Base-by-base conservation (phyloP, 1,139 yeast genomes). In the Pichia sp. region DNA sequence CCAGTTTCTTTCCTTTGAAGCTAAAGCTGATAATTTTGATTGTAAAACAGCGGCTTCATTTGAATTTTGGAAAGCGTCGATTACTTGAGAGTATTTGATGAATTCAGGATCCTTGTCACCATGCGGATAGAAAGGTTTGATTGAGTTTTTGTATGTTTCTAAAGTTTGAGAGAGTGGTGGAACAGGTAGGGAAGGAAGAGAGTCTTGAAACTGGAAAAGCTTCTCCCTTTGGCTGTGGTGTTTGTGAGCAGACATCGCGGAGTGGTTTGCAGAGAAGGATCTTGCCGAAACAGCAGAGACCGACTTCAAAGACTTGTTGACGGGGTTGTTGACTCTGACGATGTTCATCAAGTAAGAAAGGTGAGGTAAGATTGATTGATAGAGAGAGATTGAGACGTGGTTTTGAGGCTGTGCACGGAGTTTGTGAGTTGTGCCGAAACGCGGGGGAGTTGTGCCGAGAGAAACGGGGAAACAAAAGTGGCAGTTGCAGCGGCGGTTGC, bases 131-230 rank as follows among this genome's bases (percentile, higher is more conserved):
- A 70, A 76, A 1, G 97, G 95, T 55, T 74, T 74, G 42, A 91
- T 77, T 2, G 91, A 72, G 50, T 73, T 69, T 55, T 89, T 69
- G 61, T 86, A 91, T 50, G 77, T 75, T 19, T 69, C 62, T 28
- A 84, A 74, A 12, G 96, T 85, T 45, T 79, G 78, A 44, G 77
- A 72, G 45, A 91, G 71, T 3, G 80, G 64, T 2, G 98, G 98
- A 11, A 91, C 95, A 1, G 97, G 97, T 50, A 91, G 72, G 44
- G 77, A 71, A 11, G 97, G 96, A 45, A 91, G 72, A 34, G 79
- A 69, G 35, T 72, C 71, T 62, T 89, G 96, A 66, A 68, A 77
- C 51, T 80, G 74, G 65, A 68, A 84, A 52, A 89, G 77, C 48
- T 75, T 77, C 36, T 94, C 95, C 55, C 77, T 77, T 48, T n/a